These are phyloP conservation scores for Lindgomyces ingoldianus DNA, from an alignment of 495 filamentous ascomycete species.

Conservation along the genomic window DNA sequence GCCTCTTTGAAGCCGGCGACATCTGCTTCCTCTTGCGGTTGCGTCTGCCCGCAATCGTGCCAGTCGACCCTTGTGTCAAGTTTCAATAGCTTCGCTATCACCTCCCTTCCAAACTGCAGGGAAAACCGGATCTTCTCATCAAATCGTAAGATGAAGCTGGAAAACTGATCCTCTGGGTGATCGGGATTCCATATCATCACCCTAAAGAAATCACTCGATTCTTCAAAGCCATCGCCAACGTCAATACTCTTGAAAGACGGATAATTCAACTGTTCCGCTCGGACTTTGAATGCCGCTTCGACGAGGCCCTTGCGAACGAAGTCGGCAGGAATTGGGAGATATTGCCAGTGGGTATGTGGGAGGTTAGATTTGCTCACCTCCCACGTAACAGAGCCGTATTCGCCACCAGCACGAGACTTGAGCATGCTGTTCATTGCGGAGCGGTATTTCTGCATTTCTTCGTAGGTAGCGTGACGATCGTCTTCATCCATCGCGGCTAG, in stretches of 20 bases:
- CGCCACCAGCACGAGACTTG: conserved; percentile 49
- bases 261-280: conserved; percentile 75
- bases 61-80: conserved; percentile 74
- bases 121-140: conserved; percentile 59
- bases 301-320: conserved; percentile 68
- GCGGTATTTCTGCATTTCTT: conserved; percentile 81
- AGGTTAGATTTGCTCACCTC: conserved; percentile 77
- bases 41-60: conserved; percentile 76
- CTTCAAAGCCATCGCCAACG: conserved; percentile 47
- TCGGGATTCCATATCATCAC: conserved; percentile 73
- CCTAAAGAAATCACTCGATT: conserved; percentile 76
- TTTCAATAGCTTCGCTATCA: conserved; percentile 83
- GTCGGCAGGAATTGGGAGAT: conserved; percentile 71
- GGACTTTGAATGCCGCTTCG: conserved; percentile 78
- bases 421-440: conserved; percentile 70
- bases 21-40: conserved; percentile 76
- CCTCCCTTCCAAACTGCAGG: conserved; percentile 69
- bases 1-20: conserved; percentile 77
- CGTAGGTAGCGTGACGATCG: conserved; percentile 59
- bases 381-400: conserved; percentile 81
- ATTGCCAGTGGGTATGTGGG: conserved; percentile 93
- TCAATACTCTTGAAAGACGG: conserved; percentile 52
- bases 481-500: conserved; percentile 60
- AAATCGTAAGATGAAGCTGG: conserved; percentile 55
- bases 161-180: conserved; percentile 46